Evolutionary conservation across 2,329 filamentous ascomycete genomes (phyloP).

Genomic region (Hypoxylon sp.): DNA sequence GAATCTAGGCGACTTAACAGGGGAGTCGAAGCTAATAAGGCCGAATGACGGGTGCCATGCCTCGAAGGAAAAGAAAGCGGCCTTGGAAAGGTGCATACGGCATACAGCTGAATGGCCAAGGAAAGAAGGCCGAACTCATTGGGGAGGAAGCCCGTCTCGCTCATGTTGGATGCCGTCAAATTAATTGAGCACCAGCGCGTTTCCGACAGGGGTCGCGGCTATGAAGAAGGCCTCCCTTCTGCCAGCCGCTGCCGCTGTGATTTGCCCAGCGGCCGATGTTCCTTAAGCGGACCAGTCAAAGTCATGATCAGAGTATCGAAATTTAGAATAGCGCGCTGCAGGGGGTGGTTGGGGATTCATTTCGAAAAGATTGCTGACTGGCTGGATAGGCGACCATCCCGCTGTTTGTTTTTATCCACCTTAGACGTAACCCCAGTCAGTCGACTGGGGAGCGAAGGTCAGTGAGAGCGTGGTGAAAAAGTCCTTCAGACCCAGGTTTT

Average conservation of each 20-base stretch:
- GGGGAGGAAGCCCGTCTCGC: constrained; percentile 30
- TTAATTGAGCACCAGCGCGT: constrained; percentile 39
- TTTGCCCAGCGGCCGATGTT: constrained; percentile 30
- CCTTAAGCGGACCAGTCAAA: constrained; percentile 10
- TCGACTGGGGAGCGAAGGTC: constrained; percentile 14
- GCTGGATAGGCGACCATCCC: constrained; percentile 42
- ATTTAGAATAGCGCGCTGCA: constrained; percentile 34
- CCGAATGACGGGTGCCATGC: constrained; percentile 17
- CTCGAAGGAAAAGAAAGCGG: constrained; percentile 2
- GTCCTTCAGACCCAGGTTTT: constrained; percentile 12
- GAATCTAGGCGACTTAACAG: neutral
- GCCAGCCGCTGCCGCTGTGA: constrained; percentile 31
- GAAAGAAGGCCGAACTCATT: constrained; percentile 10
- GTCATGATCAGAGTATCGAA: constrained; percentile 13
- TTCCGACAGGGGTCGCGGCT: constrained; percentile 40
- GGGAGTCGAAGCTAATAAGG: constrained; percentile 5
- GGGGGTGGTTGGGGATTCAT: constrained; percentile 36
- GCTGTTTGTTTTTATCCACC: constrained; percentile 31
- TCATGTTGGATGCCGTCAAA: constrained; percentile 42
- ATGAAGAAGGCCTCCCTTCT: constrained; percentile 23
- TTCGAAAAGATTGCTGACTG: constrained; percentile 34
- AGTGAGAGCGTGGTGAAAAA: constrained; percentile 24
- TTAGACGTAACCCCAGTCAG: constrained; percentile 12
- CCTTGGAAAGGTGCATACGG: neutral
- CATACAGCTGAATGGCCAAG: constrained; percentile 16